A percentile compares a stretch with the other conserved stretches of the same genome.
Conservation (phyloP, 495 filamentous ascomycete genomes). For the Talaromyces adpressus region DNA sequence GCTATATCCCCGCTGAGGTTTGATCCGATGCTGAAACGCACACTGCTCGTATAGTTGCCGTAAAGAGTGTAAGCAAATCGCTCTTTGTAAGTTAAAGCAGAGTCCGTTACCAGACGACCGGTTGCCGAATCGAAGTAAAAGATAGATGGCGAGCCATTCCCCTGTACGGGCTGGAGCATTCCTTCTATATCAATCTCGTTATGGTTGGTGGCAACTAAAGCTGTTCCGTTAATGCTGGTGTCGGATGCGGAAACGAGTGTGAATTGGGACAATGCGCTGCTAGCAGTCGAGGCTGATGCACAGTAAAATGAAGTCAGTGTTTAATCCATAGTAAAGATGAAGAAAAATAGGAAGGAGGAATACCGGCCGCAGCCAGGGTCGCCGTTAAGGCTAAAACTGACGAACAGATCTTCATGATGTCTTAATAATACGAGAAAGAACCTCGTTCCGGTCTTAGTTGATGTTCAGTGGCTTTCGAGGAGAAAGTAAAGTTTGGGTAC, state of each 20-base stretch:
- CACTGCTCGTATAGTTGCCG: conserved; percentile 4
- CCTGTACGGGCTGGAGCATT: not conserved
- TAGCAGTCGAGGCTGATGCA: not conserved
- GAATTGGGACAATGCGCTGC: not conserved
- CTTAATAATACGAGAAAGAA: not conserved
- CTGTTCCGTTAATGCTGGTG: not conserved
- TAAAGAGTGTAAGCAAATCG: conserved; percentile 3
- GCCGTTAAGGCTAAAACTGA: not conserved
- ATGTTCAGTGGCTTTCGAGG: not conserved
- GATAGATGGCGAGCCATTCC: not conserved
- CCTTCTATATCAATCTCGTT: conserved; percentile 4
- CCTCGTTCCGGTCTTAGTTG: not conserved
- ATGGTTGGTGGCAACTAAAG: not conserved
- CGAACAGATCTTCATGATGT: not conserved
- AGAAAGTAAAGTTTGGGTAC: not conserved
- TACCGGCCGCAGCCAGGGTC: not conserved
- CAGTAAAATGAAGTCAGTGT: not conserved
- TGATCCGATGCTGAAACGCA: not conserved
- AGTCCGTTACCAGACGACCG: not conserved
- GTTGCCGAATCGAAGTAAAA: conserved; percentile 4
- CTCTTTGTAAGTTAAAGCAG: not conserved
- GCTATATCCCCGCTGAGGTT: not conserved
- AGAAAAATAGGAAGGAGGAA: not conserved
- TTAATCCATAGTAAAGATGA: not conserved
- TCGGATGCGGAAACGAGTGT: conserved; percentile 1